Evolutionary conservation across 2,329 filamentous ascomycete species (phyloP), one percentile per base, ranked within the genome.

Genomic region (Colletotrichum orchidophilum): DNA sequence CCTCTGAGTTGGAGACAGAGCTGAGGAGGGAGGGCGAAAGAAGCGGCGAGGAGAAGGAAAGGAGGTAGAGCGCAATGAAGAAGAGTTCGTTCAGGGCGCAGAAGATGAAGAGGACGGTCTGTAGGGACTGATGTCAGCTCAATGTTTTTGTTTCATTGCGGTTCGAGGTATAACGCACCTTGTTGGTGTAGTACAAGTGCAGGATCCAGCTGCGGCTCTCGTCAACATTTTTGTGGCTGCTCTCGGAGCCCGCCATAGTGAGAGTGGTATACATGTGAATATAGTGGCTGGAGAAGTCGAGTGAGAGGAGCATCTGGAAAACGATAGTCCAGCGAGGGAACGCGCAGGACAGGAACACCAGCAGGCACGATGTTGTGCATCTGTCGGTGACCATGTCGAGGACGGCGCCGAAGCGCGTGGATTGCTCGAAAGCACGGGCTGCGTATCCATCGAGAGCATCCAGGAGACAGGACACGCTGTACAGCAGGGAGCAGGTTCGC

Each of bases 371-470:
- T 3, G 96, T 99, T 33, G 96, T 98, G 87, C 96, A 98, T 72
- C 96, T 93, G 83, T 99, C 96, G 21, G 96, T 99, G 73, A 99
- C 96, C 96, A 99, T 99, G 85, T 99, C 96, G 74, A 99, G 88
- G 39, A 99, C 96, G 35, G 96, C 96, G 74, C 96, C 96, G 81
- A 99, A 99, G 74, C 93, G 93, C 65, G 96, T 98, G 46, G 94
- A 96, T 83, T 99, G 96, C 78, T 97, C 90, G 80, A 89, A 96
- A 92, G 78, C 70, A 33, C 83, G 77, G 69, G 96, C 96, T n/a
- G 95, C 95, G 77, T 95, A 93, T 77, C 96, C 96, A 80, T 99
- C 96, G 74, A 98, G 89, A 55, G 96, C 96, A 81, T 99, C 96
- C 75, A 99, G 92, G 54, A 98, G 89, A 81, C 96, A 98, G 29